A percentile compares a stretch with the other conserved stretches of the same genome.
Evolutionary conservation across 768 basidiomycete genomes (phyloP).

Genomic region (Trametes coccinea): DNA sequence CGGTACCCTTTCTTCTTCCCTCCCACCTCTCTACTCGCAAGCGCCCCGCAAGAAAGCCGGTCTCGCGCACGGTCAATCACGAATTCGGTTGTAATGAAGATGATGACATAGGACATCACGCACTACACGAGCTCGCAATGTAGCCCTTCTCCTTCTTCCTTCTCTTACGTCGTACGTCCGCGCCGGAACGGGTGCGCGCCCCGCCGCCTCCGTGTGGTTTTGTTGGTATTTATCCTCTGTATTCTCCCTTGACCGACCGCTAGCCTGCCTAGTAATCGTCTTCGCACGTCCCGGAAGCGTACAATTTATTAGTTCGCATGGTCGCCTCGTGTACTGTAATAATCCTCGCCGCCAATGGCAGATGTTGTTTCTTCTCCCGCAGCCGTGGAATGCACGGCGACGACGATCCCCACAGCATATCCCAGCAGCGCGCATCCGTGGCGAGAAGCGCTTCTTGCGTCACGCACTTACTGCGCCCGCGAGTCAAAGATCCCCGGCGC

Average conservation of each 20-base stretch:
- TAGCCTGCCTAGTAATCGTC: slow-evolving; percentile 8
- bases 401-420: too few relatives aligned
- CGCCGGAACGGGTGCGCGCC: neutral
- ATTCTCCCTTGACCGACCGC: slow-evolving; percentile 3
- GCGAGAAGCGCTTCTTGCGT: too few relatives aligned
- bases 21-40: neutral
- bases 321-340: slow-evolving; percentile 17
- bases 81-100: slow-evolving; percentile 9
- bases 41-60: neutral
- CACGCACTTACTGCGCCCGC: neutral
- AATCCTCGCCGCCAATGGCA: slow-evolving; percentile 18
- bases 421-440: too few relatives aligned
- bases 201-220: neutral
- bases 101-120: slow-evolving; percentile 12
- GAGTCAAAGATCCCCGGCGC: neutral
- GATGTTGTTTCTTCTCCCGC: slow-evolving; percentile 3
- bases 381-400: neutral
- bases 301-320: slow-evolving; percentile 17
- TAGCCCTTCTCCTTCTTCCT: neutral
- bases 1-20: neutral
- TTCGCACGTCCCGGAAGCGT: slow-evolving; percentile 14
- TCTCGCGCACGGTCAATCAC: slow-evolving; percentile 9
- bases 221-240: slow-evolving; percentile 23
- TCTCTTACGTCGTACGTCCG: neutral
- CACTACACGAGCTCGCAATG: slow-evolving; percentile 7